These are phyloP conservation scores for Umbelopsis sp. DNA, from an alignment of 192 early-diverging fungal genomes.

Conservation along the genomic window DNA sequence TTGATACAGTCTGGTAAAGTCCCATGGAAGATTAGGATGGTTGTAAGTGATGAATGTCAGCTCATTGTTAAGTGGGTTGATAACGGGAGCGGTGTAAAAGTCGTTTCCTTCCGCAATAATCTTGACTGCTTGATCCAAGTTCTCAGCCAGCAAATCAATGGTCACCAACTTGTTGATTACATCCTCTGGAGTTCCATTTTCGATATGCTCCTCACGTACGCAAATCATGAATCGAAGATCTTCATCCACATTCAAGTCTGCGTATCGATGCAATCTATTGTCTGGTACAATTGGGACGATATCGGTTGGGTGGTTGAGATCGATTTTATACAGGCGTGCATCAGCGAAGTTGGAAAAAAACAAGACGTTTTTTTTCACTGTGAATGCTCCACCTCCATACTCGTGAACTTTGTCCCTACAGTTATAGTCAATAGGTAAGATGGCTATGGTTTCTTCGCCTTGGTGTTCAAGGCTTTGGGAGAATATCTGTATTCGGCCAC, in stretches of 20 bases:
- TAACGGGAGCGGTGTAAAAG: conserved; percentile 67
- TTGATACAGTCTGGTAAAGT: conserved; percentile 60
- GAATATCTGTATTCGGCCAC: conserved; percentile 34
- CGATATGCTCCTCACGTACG: conserved; percentile 72
- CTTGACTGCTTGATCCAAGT: conserved; percentile 34
- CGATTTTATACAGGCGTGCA: conserved; percentile 54
- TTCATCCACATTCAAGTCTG: conserved; percentile 62
- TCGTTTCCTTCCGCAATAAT: conserved; percentile 59
- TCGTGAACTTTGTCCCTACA: conserved; percentile 75
- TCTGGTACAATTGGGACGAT: conserved; percentile 45
- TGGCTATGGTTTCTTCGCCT: conserved; percentile 25
- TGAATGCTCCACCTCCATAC: conserved; percentile 72
- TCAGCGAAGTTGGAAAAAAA: conserved; percentile 67
- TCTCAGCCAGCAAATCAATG: conserved; percentile 42
- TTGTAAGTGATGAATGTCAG: conserved; percentile 70
- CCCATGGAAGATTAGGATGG: conserved; percentile 83
- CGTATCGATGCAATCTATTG: conserved; percentile 58
- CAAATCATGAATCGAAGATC: conserved; percentile 56
- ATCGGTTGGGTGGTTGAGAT: conserved; percentile 27
- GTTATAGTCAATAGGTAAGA: conserved; percentile 54
- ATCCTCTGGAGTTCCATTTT: conserved; percentile 53
- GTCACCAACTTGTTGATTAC: conserved; percentile 62
- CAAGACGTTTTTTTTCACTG: conserved; percentile 52
- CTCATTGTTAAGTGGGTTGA: conserved; percentile 44
- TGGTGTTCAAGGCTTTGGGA: background rate